Evolutionary conservation across 192 early-diverging fungal genomes (phyloP).

Genomic region (Mortierella claussenii): DNA sequence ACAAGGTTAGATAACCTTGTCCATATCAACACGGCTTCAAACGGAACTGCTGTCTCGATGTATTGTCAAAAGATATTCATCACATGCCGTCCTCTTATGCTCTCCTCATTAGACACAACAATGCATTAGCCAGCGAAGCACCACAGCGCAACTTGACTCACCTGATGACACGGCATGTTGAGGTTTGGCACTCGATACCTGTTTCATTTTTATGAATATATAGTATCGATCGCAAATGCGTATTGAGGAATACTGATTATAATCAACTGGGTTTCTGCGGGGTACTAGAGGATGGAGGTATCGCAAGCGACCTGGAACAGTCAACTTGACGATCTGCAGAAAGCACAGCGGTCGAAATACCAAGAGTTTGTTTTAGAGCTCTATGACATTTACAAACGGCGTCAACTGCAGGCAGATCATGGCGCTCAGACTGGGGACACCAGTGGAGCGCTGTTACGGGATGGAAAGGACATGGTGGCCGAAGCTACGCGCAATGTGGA

Average conservation of each 20-base stretch:
- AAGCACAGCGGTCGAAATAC: conserved; percentile 62
- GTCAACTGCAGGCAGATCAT: conserved; percentile 16
- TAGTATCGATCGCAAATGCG: too few relatives aligned
- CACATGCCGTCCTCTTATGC: too few relatives aligned
- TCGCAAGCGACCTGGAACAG: conserved; percentile 63
- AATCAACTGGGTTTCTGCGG: not conserved
- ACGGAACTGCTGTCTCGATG: too few relatives aligned
- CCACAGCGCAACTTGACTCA: conserved; percentile 36
- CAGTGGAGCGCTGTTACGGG: conserved; percentile 15
- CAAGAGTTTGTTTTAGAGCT: conserved; percentile 66
- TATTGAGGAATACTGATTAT: too few relatives aligned
- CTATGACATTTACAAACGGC: conserved; percentile 58
- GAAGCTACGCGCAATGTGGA: conserved; percentile 54
- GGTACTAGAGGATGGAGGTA: conserved; percentile 54
- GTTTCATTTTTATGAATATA: too few relatives aligned
- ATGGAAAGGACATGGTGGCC: conserved; percentile 66
- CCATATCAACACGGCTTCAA: too few relatives aligned
- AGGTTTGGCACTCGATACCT: conserved; percentile 5
- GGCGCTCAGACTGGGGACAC: not conserved
- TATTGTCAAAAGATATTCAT: too few relatives aligned
- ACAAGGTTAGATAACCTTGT: conserved; percentile 23
- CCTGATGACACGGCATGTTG: conserved; percentile 54
- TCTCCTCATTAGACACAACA: conserved; percentile 27
- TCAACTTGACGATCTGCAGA: conserved; percentile 60
- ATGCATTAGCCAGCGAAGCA: conserved; percentile 18